phyloP scores from a whole-genome alignment of 768 basidiomycete species.

The Collybia sp. region DNA sequence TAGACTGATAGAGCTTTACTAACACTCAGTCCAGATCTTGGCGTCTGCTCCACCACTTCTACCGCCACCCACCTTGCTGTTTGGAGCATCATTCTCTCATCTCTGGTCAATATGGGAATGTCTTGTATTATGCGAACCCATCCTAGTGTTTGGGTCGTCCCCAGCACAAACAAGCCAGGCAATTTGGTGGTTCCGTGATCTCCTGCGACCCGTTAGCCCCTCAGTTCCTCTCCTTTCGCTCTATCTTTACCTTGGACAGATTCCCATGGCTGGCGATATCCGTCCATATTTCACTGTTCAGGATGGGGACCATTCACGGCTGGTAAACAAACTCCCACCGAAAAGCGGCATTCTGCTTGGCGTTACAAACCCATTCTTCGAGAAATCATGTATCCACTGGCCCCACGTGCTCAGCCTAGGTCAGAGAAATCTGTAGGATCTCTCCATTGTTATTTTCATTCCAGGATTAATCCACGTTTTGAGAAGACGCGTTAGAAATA shows the following conservation, averaged over 20 bases:
- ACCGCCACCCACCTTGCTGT: constrained; percentile 54
- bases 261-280: constrained; percentile 80
- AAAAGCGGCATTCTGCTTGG: constrained; percentile 74
- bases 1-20: constrained; percentile 1
- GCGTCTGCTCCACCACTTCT: constrained; percentile 57
- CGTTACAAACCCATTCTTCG: constrained; percentile 87
- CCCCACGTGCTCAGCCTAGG: constrained; percentile 78
- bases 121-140: constrained; percentile 83
- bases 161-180: constrained; percentile 84
- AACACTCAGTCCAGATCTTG: constrained; percentile 44
- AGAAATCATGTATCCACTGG: constrained; percentile 78
- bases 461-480: not conserved
- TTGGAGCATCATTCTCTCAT: constrained; percentile 61
- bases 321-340: constrained; percentile 83
- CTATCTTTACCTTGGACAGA: constrained; percentile 33
- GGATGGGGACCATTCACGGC: constrained; percentile 69
- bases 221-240: not conserved
- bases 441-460: not conserved
- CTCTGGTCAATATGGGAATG: constrained; percentile 94
- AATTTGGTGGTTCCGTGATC: constrained; percentile 88
- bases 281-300: constrained; percentile 97
- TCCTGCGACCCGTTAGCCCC: constrained; percentile 68
- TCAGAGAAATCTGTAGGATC: constrained; percentile 36
- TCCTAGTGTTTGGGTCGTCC: constrained; percentile 76
- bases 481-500: not conserved